These are phyloP conservation scores for Echinochloa phyllopogon DNA, from an alignment of 176 grass and related monocot species.

Conservation along the genomic window DNA sequence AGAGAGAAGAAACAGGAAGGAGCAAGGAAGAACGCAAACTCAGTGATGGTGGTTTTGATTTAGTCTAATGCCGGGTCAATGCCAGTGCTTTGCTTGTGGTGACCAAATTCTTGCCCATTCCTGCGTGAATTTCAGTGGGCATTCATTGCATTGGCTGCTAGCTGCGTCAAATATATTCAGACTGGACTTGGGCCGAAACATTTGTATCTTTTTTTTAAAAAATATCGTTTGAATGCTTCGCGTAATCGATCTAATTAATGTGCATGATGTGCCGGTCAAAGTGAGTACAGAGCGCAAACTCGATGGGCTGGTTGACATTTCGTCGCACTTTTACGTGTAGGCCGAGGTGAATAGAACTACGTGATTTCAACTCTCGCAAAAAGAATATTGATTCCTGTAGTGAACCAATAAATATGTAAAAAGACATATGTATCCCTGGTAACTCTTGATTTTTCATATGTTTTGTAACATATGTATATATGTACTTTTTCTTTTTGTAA, in stretches of 20 bases:
- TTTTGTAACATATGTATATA: not conserved
- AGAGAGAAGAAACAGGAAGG: not conserved
- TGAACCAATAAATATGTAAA: too few species aligned
- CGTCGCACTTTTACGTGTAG: not conserved
- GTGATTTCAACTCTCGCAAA: not conserved
- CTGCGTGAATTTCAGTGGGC: not conserved
- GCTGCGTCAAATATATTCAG: not conserved
- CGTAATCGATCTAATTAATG: not conserved
- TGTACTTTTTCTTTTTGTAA: too few species aligned
- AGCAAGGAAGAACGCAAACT: not conserved
- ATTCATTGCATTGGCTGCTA: not conserved
- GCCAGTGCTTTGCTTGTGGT: conserved; percentile 4
- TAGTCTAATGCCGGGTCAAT: not conserved
- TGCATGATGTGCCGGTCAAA: not conserved
- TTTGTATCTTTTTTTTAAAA: not conserved
- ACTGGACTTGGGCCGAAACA: not conserved
- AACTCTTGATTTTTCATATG: not conserved
- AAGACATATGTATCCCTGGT: too few species aligned
- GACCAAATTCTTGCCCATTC: not conserved
- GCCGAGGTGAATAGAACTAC: too few species aligned
- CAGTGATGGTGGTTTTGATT: not conserved
- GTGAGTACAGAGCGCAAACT: not conserved
- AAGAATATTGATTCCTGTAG: too few species aligned
- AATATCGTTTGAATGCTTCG: not conserved
- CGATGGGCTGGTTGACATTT: not conserved